phyloP scores from a whole-genome alignment of 2,329 filamentous ascomycete genomes.

The Raffaelea ambrosiae region DNA sequence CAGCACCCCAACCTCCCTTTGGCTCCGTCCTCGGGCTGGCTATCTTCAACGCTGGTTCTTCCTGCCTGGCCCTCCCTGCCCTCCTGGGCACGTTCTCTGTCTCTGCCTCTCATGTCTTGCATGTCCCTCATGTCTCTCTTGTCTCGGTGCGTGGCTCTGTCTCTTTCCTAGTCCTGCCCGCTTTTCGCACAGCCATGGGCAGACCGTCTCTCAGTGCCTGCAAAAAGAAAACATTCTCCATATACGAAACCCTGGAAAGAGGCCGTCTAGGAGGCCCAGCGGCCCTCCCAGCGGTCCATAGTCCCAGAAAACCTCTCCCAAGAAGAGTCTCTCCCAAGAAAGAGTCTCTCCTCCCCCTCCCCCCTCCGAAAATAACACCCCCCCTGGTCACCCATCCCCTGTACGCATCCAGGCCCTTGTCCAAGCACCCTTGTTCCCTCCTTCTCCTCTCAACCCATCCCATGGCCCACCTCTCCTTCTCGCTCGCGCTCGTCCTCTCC shows the following conservation, averaged over 20 bases:
- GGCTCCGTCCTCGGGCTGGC: not conserved
- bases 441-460: not conserved
- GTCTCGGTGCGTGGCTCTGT: too few species aligned
- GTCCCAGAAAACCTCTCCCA: too few species aligned
- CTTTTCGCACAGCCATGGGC: too few species aligned
- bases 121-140: too few species aligned
- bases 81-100: too few species aligned
- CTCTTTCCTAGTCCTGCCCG: too few species aligned
- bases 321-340: too few species aligned
- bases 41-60: conserved; percentile 5
- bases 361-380: too few species aligned
- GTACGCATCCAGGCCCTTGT: conserved; percentile 3
- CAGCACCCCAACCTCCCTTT: not conserved
- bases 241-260: not conserved
- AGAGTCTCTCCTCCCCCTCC: too few species aligned
- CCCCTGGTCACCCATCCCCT: conserved; percentile 3
- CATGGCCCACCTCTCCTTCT: not conserved
- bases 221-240: not conserved
- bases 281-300: too few species aligned
- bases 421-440: conserved; percentile 1
- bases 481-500: not conserved
- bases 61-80: conserved; percentile 5
- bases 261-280: not conserved
- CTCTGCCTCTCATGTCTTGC: too few species aligned
- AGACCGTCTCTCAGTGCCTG: too few species aligned